phyloP scores from a whole-genome alignment of 371 early-diverging fungal genomes.

The Encephalitozoon cuniculi region DNA sequence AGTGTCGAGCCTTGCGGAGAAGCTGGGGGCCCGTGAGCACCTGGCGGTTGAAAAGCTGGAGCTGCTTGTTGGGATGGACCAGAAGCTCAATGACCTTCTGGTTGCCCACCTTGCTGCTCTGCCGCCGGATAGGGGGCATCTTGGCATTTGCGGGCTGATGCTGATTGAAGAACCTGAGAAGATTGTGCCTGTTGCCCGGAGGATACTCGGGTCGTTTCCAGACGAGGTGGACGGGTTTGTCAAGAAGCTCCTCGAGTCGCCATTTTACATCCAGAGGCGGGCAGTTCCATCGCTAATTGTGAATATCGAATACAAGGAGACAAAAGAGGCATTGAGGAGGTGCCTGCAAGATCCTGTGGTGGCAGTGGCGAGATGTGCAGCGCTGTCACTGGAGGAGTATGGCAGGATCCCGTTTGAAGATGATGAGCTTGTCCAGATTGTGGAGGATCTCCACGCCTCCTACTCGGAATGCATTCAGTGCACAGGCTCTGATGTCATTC shows the following conservation, averaged over 20 bases:
- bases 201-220: conserved; percentile 11
- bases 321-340: conserved; percentile 6
- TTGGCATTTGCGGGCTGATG: conserved; percentile 11
- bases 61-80: conserved; percentile 5
- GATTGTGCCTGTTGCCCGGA: not conserved
- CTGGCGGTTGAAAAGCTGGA: not conserved
- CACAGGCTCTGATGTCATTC: conserved; percentile 1
- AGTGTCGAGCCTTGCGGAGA: not conserved
- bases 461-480: conserved; percentile 26
- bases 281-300: conserved; percentile 18
- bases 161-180: conserved; percentile 13
- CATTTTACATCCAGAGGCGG: conserved; percentile 21
- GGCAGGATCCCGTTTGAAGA: conserved; percentile 2
- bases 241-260: not conserved
- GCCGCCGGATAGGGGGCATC: not conserved
- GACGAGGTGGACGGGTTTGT: not conserved
- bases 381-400: not conserved
- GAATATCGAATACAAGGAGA: not conserved
- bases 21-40: not conserved
- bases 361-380: not conserved
- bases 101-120: not conserved
- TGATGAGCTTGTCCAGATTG: conserved; percentile 23
- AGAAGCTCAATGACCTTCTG: not conserved
- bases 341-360: conserved; percentile 4
- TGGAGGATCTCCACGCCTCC: not conserved